Evolutionary conservation across 805 yeast species (phyloP).

Genomic region (Brettanomyces bruxellensis): DNA sequence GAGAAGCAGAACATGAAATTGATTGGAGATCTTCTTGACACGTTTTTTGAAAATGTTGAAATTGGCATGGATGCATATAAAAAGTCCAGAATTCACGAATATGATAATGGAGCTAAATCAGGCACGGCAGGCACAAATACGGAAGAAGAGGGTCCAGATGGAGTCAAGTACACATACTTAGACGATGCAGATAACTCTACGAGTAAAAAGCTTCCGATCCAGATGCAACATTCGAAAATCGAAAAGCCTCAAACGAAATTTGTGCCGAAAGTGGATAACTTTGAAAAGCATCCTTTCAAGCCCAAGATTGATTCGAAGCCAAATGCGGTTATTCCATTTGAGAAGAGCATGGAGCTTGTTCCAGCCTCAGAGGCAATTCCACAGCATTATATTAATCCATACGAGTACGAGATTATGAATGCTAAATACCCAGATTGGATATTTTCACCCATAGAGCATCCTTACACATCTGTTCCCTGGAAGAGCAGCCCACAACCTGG

Average conservation of each 20-base stretch:
- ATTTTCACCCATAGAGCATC: slow-evolving; percentile 35
- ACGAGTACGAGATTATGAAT: slow-evolving; percentile 59
- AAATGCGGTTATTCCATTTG: slow-evolving; percentile 47
- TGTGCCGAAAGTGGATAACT: slow-evolving; percentile 47
- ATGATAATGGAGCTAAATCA: not conserved
- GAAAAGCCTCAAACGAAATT: slow-evolving; percentile 66
- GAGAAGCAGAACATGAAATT: slow-evolving; percentile 49
- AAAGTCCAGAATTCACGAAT: slow-evolving; percentile 12
- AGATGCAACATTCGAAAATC: slow-evolving; percentile 9
- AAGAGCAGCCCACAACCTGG: slow-evolving; percentile 32
- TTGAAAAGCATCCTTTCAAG: slow-evolving; percentile 61
- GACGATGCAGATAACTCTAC: slow-evolving; percentile 40
- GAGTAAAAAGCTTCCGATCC: slow-evolving; percentile 2
- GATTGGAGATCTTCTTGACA: slow-evolving; percentile 56
- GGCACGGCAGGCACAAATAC: not conserved
- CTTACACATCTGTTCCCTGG: slow-evolving; percentile 51
- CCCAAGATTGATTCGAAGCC: slow-evolving; percentile 74
- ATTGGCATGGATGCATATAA: slow-evolving; percentile 44
- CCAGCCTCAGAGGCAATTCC: slow-evolving; percentile 35
- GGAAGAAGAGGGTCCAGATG: slow-evolving; percentile 1
- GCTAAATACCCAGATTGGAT: slow-evolving; percentile 61
- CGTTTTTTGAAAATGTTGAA: slow-evolving; percentile 69
- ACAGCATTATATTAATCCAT: slow-evolving; percentile 71
- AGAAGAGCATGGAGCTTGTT: slow-evolving; percentile 37
- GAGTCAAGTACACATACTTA: slow-evolving; percentile 34